Evolutionary conservation across 257 asterid species (phyloP), one percentile per base, ranked within the genome.

Genomic region (Phtheirospermum japonicum): DNA sequence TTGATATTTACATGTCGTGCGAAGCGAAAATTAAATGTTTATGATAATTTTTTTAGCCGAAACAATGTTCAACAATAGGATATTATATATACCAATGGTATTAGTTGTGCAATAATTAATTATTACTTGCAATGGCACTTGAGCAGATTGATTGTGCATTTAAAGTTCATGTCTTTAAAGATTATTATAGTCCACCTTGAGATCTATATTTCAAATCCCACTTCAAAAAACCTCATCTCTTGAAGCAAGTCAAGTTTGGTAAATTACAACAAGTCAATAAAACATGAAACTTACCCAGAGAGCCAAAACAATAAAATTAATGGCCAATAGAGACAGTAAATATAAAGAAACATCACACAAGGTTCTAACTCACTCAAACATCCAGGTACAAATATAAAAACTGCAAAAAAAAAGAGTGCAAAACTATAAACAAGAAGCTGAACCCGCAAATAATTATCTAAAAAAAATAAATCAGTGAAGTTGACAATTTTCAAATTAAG

Each of bases 361-460:
- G n/a, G n/a, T n/a, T n/a, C n/a, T 12, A 40, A 40, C 48, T 40
- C 48, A 40, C 48, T 40, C 6, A 40, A 13, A 40, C 9, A 40
- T 40, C 13, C 48, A 9, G 14, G 48, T 13, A 40, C 48, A 9
- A 11, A 23, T 0, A 9, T 10, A 4, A 40, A 40, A 40, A 12
- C 1, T 40, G 13, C 6, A 40, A 11, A 40, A 12, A 12, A 40
- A 40, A 40, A 11, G 16, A n/a, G 16, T 6, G n/a, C 16, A 40
- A 12, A 40, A 40, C 28, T 23, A 23, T 23, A 23, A 23, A 4
- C 54, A 1, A 57, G 57, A 40, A 58, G 36, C 45, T 12, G 9
- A 32, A 46, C 18, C 16, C 39, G 57, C 59, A 55, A 57, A 56
- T 13, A 59, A 62, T 57, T 54, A 59, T 64, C 70, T 4, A 31